Evolutionary conservation across 176 grass and related monocot genomes (phyloP), one percentile per base, ranked within the genome.

Genomic region (Avena sativa): DNA sequence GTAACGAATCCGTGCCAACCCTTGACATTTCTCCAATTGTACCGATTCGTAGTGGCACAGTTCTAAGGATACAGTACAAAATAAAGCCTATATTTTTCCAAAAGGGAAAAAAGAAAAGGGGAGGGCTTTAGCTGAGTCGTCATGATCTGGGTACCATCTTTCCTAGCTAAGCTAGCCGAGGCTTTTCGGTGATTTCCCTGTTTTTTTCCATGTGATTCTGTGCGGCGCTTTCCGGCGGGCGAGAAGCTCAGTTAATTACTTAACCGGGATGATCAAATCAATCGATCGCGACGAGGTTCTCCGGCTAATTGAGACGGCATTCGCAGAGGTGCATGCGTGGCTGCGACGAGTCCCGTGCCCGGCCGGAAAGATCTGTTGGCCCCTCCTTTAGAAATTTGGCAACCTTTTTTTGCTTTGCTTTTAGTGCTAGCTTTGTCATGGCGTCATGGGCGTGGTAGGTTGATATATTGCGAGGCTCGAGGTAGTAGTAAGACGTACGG

Each of bases 281-380:
- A 28, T 20, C 4, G 47, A 6, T 43, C 6, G 38, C 38, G 38
- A 43, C 38, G 38, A 51, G 80, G 71, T 12, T n/a, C 25, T 44
- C 5, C 65, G 23, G 80, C 53, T 79, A 79, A 64, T 47, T 25
- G 1, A 28, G 2, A 1, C 2, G 5, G 14, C 21, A 13, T 8
- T 15, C 36, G 40, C 36, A 30, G 34, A 56, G 6, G 40, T 43
- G 74, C 17, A 2, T 28, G 28, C 28, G 38, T 43, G 38, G 68
- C 76, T 43, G 21, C n/a, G 21, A 8, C 48, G 21, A 89, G 88
- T 85, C 36, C 88, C 82, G 88, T 85, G 82, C 17, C 49, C 15
- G 2, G 70, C 4, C 16, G 4, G 71, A 8, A 58, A 38, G 76
- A 15, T 56, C 4, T 80, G 47, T 9, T 6, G 52, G 28, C 43